Base-by-base conservation (phyloP, 768 basidiomycete genomes). In the Pisolithus tinctorius region DNA sequence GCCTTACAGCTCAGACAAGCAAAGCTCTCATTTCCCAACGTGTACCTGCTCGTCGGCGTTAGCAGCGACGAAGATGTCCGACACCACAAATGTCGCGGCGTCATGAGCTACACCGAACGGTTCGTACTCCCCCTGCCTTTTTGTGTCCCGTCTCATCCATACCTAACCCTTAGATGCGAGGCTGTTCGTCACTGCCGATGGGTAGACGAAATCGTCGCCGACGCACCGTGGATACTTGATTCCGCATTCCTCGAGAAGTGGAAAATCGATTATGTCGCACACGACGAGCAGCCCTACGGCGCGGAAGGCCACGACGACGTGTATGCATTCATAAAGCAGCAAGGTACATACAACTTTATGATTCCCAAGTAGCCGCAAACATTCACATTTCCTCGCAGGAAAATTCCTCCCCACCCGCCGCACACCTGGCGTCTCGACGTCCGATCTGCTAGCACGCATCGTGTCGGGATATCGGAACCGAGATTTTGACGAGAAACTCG, bases 1-100 rank as follows among this genome's bases (percentile, higher is more conserved):
- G 91, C 94, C 1, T 75, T 98, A 16, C 95, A 97, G 69, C 78
- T 98, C 29, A 87, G 95, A 26, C 96, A 99, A 72, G 93, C 95
- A 45, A 99, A 99, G 64, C 75, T 96, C 14, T 84, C 90, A 1
- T 97, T 99, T 70, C 84, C 87, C 5, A 80, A 80, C 29, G 94
- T 97, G 6, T 82, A 95, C 67, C 82, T 99, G 39, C 74, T 99
- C 42, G 92, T 86, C 34, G 96, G 96, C n/a, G 93, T 97, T 40
- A 87, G 82, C 65, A 89, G 89, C 11, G 94, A 96, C 60, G 83
- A 89, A 57, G 82, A 89, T 38, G 91, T 95, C 53, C 70, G 70
- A 39, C 60, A 73, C 14, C 77, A 94, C 74, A 99, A 99, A 69
- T 82, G 84, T 16, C 80, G 78, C 26, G 84, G 86, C 6, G 81